Percentiles rank a stretch among this genome's conserved stretches.
These are phyloP conservation scores for Chlamydomonas reinhardtii DNA, from an alignment of 163 green algal species.

Conservation along the genomic window DNA sequence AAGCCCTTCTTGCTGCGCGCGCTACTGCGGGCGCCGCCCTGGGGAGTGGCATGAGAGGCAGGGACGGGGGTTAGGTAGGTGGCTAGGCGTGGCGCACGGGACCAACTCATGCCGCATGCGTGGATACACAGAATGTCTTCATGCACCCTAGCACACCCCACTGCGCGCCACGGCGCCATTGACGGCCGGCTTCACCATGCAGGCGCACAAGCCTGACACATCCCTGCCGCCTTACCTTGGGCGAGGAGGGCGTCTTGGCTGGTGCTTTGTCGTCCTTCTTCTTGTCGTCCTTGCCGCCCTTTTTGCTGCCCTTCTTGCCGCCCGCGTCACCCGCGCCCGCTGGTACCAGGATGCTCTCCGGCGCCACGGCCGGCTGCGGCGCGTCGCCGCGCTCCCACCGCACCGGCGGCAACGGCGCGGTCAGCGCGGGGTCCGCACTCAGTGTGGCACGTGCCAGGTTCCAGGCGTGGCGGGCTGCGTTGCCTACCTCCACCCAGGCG, in stretches of 20 bases:
- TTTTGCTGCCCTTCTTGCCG: constrained; percentile 36
- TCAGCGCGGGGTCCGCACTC: constrained; percentile 54
- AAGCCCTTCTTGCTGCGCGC: constrained; percentile 8
- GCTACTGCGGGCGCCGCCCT: neutral
- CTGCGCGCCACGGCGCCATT: no score
- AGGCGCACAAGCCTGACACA: no score
- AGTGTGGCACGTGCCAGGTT: constrained; percentile 60
- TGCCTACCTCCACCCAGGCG: constrained; percentile 65
- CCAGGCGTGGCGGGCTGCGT: constrained; percentile 57
- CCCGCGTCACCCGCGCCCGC: neutral
- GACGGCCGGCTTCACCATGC: no score
- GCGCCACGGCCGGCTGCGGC: constrained; percentile 30
- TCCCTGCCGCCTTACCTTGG: neutral
- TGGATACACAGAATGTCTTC: no score
- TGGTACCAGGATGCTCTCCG: constrained; percentile 23
- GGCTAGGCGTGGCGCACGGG: no score
- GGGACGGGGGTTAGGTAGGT: no score
- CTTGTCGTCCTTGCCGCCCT: constrained; percentile 32
- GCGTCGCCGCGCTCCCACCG: constrained; percentile 50
- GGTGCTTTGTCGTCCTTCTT: constrained; percentile 14
- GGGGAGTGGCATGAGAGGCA: no score
- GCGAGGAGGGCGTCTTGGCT: neutral
- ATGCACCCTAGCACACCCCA: no score
- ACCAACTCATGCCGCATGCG: no score
- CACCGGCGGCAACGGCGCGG: constrained; percentile 27